Conservation (phyloP, 768 basidiomycete genomes). For the Termitomyces titanicus region DNA sequence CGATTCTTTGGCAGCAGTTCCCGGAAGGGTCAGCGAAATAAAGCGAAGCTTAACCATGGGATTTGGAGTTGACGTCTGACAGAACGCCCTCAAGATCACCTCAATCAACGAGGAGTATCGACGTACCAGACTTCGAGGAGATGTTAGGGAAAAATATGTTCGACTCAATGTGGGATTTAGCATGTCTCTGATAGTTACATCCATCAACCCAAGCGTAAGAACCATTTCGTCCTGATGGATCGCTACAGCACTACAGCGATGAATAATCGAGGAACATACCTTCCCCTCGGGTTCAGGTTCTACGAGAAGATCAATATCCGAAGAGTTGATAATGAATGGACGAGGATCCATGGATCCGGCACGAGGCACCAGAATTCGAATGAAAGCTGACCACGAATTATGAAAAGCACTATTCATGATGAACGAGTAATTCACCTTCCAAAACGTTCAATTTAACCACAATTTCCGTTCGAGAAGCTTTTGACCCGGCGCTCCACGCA, state of each 20-base stretch:
- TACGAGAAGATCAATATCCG: slow-evolving; percentile 58
- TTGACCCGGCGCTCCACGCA: slow-evolving; percentile 24
- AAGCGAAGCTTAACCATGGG: slow-evolving; percentile 64
- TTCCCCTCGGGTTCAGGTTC: slow-evolving; percentile 71
- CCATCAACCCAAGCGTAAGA: slow-evolving; percentile 59
- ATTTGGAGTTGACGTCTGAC: slow-evolving; percentile 42
- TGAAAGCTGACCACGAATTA: slow-evolving; percentile 20
- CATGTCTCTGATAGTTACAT: slow-evolving; percentile 53
- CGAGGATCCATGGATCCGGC: slow-evolving; percentile 22
- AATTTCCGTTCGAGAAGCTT: slow-evolving; percentile 32
- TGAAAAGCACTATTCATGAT: background rate
- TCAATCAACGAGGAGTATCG: background rate
- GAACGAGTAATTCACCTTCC: slow-evolving; percentile 34
- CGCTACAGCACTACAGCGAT: background rate
- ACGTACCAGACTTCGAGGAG: slow-evolving; percentile 56
- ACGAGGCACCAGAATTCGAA: slow-evolving; percentile 51
- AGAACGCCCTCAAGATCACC: background rate
- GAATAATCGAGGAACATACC: slow-evolving; percentile 34
- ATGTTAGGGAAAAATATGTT: slow-evolving; percentile 52
- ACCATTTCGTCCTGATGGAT: slow-evolving; percentile 64
- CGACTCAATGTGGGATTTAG: slow-evolving; percentile 28
- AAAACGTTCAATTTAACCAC: slow-evolving; percentile 47
- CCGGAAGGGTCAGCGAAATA: slow-evolving; percentile 56
- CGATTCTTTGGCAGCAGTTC: slow-evolving; percentile 74
- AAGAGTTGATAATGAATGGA: slow-evolving; percentile 56